A percentile compares a stretch with the other conserved stretches of the same genome.
Conservation (phyloP, 2,329 filamentous ascomycete genomes). For the Xylariales sp. region DNA sequence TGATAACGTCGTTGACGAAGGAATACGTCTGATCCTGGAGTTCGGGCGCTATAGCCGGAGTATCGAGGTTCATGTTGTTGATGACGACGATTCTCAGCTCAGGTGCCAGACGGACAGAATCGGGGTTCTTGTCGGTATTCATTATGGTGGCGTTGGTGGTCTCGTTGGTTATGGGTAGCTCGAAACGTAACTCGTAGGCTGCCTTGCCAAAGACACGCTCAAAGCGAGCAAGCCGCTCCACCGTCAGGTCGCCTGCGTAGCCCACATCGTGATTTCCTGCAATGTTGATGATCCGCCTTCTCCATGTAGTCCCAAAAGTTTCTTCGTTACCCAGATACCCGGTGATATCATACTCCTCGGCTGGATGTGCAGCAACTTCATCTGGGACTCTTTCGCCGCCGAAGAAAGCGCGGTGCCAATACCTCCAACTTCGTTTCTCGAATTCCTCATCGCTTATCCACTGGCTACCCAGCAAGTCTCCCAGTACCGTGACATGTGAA, state of each 20-base stretch:
- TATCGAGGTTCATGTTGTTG: slow-evolving; percentile 92
- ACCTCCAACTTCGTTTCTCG: slow-evolving; percentile 63
- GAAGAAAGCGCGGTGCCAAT: slow-evolving; percentile 77
- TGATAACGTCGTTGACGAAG: slow-evolving; percentile 69
- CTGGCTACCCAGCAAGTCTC: slow-evolving; percentile 89
- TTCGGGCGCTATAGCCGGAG: slow-evolving; percentile 61
- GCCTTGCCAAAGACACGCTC: slow-evolving; percentile 79
- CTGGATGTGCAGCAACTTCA: slow-evolving; percentile 45
- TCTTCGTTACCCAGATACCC: slow-evolving; percentile 43
- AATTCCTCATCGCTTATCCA: slow-evolving; percentile 92
- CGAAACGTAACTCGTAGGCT: slow-evolving; percentile 84
- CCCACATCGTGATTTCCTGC: slow-evolving; percentile 96
- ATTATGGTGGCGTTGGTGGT: slow-evolving; percentile 35
- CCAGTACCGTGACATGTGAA: slow-evolving; percentile 83
- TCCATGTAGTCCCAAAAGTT: slow-evolving; percentile 56
- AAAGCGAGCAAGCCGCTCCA: slow-evolving; percentile 72
- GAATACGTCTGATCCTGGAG: slow-evolving; percentile 73
- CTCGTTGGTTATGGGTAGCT: slow-evolving; percentile 44
- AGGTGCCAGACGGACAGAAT: slow-evolving; percentile 49
- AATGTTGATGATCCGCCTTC: slow-evolving; percentile 77
- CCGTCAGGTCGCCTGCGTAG: slow-evolving; percentile 85
- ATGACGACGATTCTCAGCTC: slow-evolving; percentile 79
- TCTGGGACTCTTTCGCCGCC: slow-evolving; percentile 60
- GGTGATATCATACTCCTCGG: slow-evolving; percentile 43
- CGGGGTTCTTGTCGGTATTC: slow-evolving; percentile 37